Percentiles rank a stretch among this genome's conserved stretches.
Conservation (phyloP, 2,329 filamentous ascomycete species). For the Epichloe typhina region DNA sequence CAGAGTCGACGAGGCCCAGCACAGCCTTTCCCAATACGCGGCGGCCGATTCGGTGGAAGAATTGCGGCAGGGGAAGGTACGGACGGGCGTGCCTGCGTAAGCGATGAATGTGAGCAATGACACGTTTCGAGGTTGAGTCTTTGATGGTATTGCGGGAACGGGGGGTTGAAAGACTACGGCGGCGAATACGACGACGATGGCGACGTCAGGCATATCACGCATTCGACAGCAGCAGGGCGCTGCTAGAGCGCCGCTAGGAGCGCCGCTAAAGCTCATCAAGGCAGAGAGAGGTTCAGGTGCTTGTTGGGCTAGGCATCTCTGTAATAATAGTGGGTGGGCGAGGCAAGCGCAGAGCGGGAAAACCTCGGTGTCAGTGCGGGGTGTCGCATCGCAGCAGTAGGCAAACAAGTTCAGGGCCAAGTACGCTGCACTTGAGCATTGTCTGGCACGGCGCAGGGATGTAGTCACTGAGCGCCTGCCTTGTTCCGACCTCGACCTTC, state of each 20-base stretch:
- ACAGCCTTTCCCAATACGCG: constrained; percentile 3
- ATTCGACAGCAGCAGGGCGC: not conserved
- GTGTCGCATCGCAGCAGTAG: not conserved
- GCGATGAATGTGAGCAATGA: constrained; percentile 1
- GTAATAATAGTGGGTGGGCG: not conserved
- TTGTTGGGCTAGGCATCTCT: no score
- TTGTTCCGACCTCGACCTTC: no score
- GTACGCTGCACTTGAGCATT: no score
- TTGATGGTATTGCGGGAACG: not conserved
- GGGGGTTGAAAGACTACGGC: not conserved
- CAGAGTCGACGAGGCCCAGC: constrained; percentile 1
- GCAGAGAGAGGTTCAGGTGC: not conserved
- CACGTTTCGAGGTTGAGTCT: not conserved
- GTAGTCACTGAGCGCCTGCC: no score
- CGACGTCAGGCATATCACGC: constrained; percentile 2
- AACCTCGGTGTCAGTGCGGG: constrained; percentile 4
- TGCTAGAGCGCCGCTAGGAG: not conserved
- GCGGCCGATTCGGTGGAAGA: constrained; percentile 1
- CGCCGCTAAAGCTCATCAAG: not conserved
- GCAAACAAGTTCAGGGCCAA: no score
- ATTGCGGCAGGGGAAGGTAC: constrained; percentile 3
- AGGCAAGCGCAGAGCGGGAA: not conserved
- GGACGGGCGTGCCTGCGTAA: constrained; percentile 1
- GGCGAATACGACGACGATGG: constrained; percentile 1
- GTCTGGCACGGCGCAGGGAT: no score